phyloP scores from a whole-genome alignment of 495 filamentous ascomycete species.

The Articulospora tetracladia region DNA sequence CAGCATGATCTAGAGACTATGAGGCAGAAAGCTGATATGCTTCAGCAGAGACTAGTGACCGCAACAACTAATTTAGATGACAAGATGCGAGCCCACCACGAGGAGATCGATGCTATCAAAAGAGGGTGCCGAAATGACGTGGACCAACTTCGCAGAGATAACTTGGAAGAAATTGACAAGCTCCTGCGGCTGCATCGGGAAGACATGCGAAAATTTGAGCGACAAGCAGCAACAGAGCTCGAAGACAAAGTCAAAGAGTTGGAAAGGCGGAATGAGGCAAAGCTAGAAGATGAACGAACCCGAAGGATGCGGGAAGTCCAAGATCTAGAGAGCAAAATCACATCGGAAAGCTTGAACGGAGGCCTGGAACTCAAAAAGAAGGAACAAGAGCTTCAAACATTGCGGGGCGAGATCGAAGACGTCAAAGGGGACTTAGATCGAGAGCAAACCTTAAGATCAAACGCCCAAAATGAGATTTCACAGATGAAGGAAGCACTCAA shows the following conservation, averaged over 20 bases:
- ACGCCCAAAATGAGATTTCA: neutral
- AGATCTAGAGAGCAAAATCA: constrained; percentile 56
- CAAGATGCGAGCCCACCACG: constrained; percentile 41
- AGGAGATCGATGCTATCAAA: constrained; percentile 40
- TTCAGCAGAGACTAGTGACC: constrained; percentile 33
- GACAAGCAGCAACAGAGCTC: constrained; percentile 15
- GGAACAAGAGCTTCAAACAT: constrained; percentile 51
- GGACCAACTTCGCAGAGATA: constrained; percentile 22
- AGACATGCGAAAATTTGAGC: constrained; percentile 20
- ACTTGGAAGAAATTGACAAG: constrained; percentile 22
- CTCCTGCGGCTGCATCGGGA: constrained; percentile 22
- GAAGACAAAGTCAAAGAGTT: constrained; percentile 22
- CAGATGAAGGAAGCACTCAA: constrained; percentile 46
- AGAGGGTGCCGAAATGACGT: constrained; percentile 20
- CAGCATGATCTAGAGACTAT: constrained; percentile 46
- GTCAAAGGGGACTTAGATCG: constrained; percentile 58
- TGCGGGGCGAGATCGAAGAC: constrained; percentile 48
- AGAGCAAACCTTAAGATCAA: constrained; percentile 48
- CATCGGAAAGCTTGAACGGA: constrained; percentile 58
- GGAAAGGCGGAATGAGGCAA: constrained; percentile 17
- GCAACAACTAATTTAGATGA: constrained; percentile 45
- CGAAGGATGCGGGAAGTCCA: constrained; percentile 59
- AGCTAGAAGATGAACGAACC: constrained; percentile 54
- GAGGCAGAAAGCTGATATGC: constrained; percentile 42
- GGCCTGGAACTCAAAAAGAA: constrained; percentile 61